Evolutionary conservation across 768 basidiomycete genomes (phyloP).

Genomic region (Coprinellus micaceus): DNA sequence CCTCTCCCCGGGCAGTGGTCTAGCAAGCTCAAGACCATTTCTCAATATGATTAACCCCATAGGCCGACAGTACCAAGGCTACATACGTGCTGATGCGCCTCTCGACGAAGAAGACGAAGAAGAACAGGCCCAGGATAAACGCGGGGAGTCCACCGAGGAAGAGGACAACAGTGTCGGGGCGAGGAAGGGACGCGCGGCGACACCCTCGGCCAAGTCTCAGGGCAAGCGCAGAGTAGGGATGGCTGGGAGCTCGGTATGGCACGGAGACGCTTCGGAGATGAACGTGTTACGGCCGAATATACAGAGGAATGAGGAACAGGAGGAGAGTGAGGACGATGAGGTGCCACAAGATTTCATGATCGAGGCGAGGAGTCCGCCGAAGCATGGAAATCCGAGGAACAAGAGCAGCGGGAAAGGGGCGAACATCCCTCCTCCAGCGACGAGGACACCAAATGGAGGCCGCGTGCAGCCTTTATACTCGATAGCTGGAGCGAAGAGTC

Average conservation of each 20-base stretch:
- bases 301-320: slow-evolving; percentile 58
- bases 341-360: slow-evolving; percentile 86
- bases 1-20: slow-evolving; percentile 27
- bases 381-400: slow-evolving; percentile 23
- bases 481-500: slow-evolving; percentile 22
- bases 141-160: slow-evolving; percentile 25
- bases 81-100: slow-evolving; percentile 69
- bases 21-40: slow-evolving; percentile 71
- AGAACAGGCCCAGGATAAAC: slow-evolving; percentile 33
- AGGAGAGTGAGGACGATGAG: slow-evolving; percentile 63
- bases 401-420: slow-evolving; percentile 4
- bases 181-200: slow-evolving; percentile 9
- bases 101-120: slow-evolving; percentile 70
- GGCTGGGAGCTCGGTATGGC: slow-evolving; percentile 38
- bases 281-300: slow-evolving; percentile 66
- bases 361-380: slow-evolving; percentile 54
- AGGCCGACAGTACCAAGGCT: slow-evolving; percentile 67
- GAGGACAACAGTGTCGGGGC: slow-evolving; percentile 8
- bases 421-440: slow-evolving; percentile 13
- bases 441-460: slow-evolving; percentile 13
- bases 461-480: slow-evolving; percentile 55
- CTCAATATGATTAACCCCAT: slow-evolving; percentile 82
- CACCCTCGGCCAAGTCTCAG: slow-evolving; percentile 32
- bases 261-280: slow-evolving; percentile 52
- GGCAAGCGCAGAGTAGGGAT: slow-evolving; percentile 44